Evolutionary conservation across 441 rosid genomes (phyloP).

Genomic region (Pelargonium australe): DNA sequence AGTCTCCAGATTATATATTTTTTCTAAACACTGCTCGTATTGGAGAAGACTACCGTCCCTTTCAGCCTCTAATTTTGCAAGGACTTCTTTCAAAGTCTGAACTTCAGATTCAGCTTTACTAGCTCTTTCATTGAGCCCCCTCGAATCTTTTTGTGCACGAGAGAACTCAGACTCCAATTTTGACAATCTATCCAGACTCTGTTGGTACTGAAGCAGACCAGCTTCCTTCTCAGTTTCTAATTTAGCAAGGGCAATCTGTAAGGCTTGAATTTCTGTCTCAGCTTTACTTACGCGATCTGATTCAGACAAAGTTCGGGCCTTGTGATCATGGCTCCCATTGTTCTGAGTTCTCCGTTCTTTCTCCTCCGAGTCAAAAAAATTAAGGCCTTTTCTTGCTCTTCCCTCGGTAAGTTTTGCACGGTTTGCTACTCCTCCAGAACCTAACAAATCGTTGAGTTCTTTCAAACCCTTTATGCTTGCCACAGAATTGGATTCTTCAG

Average conservation of each 20-base stretch:
- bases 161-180: slow-evolving; percentile 66
- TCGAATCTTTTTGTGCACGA: slow-evolving; percentile 58
- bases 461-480: slow-evolving; percentile 46
- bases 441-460: slow-evolving; percentile 41
- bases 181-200: slow-evolving; percentile 60
- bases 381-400: slow-evolving; percentile 63
- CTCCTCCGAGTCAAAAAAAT: slow-evolving; percentile 52
- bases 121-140: slow-evolving; percentile 52
- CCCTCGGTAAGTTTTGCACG: slow-evolving; percentile 29
- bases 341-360: slow-evolving; percentile 30
- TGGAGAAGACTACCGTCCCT: slow-evolving; percentile 53
- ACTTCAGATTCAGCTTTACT: slow-evolving; percentile 71
- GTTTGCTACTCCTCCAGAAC: slow-evolving; percentile 31
- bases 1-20: slow-evolving; percentile 56
- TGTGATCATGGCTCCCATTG: slow-evolving; percentile 28
- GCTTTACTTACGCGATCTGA: slow-evolving; percentile 62
- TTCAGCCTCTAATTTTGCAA: slow-evolving; percentile 49
- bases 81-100: slow-evolving; percentile 52
- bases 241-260: slow-evolving; percentile 65
- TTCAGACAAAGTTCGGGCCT: slow-evolving; percentile 41
- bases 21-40: slow-evolving; percentile 64
- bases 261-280: slow-evolving; percentile 63
- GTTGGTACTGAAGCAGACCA: slow-evolving; percentile 55
- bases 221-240: slow-evolving; percentile 90
- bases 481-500: slow-evolving; percentile 46